phyloP scores from a whole-genome alignment of 2,329 filamentous ascomycete genomes.

The Paradendryphiella salina region DNA sequence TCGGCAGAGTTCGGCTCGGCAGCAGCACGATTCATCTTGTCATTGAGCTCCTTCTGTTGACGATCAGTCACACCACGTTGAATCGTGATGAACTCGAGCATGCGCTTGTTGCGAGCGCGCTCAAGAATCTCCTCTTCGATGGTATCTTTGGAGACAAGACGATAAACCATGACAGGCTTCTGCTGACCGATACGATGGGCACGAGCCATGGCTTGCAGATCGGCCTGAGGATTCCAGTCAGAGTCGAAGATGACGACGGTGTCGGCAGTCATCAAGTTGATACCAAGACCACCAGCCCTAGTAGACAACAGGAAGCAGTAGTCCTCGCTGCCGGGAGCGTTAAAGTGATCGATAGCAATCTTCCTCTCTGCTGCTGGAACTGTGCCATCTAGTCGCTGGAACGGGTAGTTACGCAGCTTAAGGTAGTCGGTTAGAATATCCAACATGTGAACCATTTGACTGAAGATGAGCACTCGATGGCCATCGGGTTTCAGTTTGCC shows the following conservation, averaged over 20 bases:
- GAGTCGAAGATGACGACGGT: conserved; percentile 98
- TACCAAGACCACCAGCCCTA: conserved; percentile 93
- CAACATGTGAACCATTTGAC: conserved; percentile 99
- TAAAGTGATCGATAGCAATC: conserved; percentile 97
- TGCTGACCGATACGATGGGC: conserved; percentile 98
- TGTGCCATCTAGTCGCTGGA: conserved; percentile 92
- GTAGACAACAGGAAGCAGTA: conserved; percentile 97
- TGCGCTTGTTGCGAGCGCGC: conserved; percentile 92
- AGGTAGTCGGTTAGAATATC: conserved; percentile 95
- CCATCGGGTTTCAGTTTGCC: conserved; percentile 91
- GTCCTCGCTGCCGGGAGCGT: conserved; percentile 91
- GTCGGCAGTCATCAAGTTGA: conserved; percentile 98
- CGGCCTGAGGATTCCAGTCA: conserved; percentile 98
- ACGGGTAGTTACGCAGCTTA: conserved; percentile 88
- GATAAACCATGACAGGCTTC: conserved; percentile 92
- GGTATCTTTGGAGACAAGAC: conserved; percentile 95
- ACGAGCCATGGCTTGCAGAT: conserved; percentile 96
- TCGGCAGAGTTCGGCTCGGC: conserved; percentile 88
- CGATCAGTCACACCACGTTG: conserved; percentile 96
- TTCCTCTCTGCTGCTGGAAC: conserved; percentile 86
- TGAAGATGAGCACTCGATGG: conserved; percentile 96
- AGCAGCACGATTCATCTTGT: conserved; percentile 68
- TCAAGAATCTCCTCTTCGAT: conserved; percentile 98
- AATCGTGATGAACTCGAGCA: conserved; percentile 96
- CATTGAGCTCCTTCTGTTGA: conserved; percentile 73